Evolutionary conservation across 2,329 filamentous ascomycete genomes (phyloP).

Genomic region (Botryosphaeria dothidea): DNA sequence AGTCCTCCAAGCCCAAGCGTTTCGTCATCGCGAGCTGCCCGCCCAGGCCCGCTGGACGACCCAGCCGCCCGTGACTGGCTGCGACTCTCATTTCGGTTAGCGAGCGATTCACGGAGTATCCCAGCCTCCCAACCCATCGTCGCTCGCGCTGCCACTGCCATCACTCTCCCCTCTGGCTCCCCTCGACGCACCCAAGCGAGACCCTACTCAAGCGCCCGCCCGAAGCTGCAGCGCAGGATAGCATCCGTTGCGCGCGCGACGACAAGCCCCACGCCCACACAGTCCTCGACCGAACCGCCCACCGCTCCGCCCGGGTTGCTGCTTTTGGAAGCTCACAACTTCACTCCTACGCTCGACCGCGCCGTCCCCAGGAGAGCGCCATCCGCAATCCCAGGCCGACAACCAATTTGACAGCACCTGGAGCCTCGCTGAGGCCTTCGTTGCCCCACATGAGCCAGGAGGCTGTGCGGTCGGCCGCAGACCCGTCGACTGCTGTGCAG

Average conservation of each 20-base stretch:
- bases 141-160: constrained; percentile 15
- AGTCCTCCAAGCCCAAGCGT: not conserved
- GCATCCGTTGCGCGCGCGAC: constrained; percentile 15
- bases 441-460: constrained; percentile 39
- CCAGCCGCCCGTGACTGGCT: constrained; percentile 19
- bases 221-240: constrained; percentile 20
- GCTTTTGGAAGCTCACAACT: constrained; percentile 19
- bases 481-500: constrained; percentile 30
- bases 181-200: constrained; percentile 10
- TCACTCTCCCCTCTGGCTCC: constrained; percentile 14
- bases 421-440: constrained; percentile 18
- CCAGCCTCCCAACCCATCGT: constrained; percentile 19
- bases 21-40: constrained; percentile 17
- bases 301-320: constrained; percentile 18
- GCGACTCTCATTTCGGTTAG: constrained; percentile 21
- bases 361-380: constrained; percentile 29
- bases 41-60: constrained; percentile 9
- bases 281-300: constrained; percentile 18
- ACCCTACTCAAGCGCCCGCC: constrained; percentile 4
- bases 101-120: constrained; percentile 19
- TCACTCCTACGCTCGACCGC: constrained; percentile 24
- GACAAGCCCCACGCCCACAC: constrained; percentile 5
- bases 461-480: constrained; percentile 28
- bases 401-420: not conserved
- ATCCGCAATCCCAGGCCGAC: constrained; percentile 10